A percentile compares a stretch with the other conserved stretches of the same genome.
These are phyloP conservation scores for Collybia mongolica DNA, from an alignment of 768 basidiomycete species.

Conservation along the genomic window DNA sequence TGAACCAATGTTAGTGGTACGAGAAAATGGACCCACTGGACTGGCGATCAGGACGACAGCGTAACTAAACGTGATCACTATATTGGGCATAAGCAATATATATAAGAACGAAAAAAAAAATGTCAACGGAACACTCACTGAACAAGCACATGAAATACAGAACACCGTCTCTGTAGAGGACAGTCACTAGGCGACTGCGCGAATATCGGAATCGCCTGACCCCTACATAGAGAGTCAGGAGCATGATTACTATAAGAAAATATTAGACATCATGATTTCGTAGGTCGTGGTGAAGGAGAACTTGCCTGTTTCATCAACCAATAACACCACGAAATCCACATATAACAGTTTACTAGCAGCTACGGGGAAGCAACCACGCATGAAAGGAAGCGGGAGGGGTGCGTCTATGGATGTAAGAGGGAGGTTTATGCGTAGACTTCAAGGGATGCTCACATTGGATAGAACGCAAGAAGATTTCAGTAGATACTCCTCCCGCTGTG, in stretches of 20 bases:
- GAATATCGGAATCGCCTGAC: conserved; percentile 6
- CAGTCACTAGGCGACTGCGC: neutral
- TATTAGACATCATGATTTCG: no score
- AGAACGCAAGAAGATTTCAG: conserved; percentile 7
- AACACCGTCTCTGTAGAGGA: conserved; percentile 9
- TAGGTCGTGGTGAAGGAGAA: no score
- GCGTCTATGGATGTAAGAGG: neutral
- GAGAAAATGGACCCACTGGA: neutral
- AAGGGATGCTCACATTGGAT: conserved; percentile 3
- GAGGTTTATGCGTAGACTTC: neutral
- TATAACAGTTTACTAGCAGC: no score
- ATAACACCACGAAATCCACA: no score
- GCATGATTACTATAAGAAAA: conserved; percentile 1
- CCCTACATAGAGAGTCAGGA: conserved; percentile 4
- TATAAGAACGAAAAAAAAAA: neutral
- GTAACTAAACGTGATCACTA: neutral
- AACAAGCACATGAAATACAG: conserved; percentile 6
- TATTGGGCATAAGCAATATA: neutral
- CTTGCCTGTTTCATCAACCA: no score
- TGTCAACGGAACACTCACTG: neutral
- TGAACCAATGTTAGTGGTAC: neutral
- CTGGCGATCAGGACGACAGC: neutral
- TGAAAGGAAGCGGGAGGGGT: no score
- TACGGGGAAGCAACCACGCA: no score
- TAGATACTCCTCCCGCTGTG: conserved; percentile 1